phyloP scores from a whole-genome alignment of 441 rosid genomes.

The Arabidopsis lyrata region DNA sequence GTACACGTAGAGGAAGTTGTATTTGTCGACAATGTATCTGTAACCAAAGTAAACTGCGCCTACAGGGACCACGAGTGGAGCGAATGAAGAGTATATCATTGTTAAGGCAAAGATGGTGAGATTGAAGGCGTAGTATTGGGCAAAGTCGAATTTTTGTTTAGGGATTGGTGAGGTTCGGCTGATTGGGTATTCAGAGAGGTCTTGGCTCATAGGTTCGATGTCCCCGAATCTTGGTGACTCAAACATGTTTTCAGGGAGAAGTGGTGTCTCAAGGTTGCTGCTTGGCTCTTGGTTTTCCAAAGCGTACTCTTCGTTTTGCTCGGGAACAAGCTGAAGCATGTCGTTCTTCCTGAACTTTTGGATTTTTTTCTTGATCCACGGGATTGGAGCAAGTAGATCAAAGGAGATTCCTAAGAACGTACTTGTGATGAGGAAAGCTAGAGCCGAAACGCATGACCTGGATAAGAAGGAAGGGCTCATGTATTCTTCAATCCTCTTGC shows the following conservation, averaged over 20 bases:
- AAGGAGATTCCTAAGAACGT: constrained; percentile 92
- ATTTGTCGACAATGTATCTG: constrained; percentile 92
- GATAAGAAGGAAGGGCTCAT: constrained; percentile 92
- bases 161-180: constrained; percentile 91
- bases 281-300: constrained; percentile 66
- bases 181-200: constrained; percentile 80
- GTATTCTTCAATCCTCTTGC: constrained; percentile 95
- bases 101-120: constrained; percentile 94
- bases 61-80: constrained; percentile 93
- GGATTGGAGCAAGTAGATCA: constrained; percentile 89
- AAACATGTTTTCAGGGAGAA: constrained; percentile 66
- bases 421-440: constrained; percentile 90
- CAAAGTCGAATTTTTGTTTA: constrained; percentile 94
- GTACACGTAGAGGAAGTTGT: constrained; percentile 92
- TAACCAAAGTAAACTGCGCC: constrained; percentile 94
- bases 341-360: constrained; percentile 89
- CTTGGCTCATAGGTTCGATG: constrained; percentile 63
- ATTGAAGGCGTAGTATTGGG: constrained; percentile 93
- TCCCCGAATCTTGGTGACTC: constrained; percentile 64
- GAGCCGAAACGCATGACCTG: constrained; percentile 90
- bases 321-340: constrained; percentile 96
- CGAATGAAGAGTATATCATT: constrained; percentile 88
- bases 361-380: constrained; percentile 94
- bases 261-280: constrained; percentile 72
- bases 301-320: constrained; percentile 79